Base-by-base conservation (phyloP, 176 grass and related monocot species). In the Elymus sibiricus region DNA sequence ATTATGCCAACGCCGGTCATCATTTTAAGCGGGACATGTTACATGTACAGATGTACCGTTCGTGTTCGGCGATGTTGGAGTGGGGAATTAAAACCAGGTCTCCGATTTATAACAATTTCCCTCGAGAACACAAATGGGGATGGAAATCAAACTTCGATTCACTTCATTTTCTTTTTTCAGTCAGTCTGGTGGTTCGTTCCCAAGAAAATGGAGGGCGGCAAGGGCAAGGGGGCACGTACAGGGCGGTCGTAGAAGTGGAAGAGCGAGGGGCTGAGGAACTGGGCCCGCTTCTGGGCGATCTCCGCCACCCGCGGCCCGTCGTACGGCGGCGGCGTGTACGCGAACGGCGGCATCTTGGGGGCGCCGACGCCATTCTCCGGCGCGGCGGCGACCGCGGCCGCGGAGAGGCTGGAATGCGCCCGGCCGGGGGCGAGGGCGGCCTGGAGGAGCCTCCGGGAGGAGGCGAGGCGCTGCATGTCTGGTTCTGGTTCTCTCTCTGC, bases 241-340 rank as follows among this genome's bases (percentile, higher is more conserved):
- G 96, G 93, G 29, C 91, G 87, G 59, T 91, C 79, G 81, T 95
- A 98, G 84, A 95, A 95, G 90, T 91, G 78, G 91, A 94, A 98
- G 74, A 95, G 70, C 35, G 96, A 95, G 3, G 93, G 96, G 88
- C 96, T 95, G 72, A 98, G 90, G 86, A 95, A 98, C 91, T 95
- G 49, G 16, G 83, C 14, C 63, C 96, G 88, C 90, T 95, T 98
- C 74, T 70, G 70, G 31, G 93, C 87, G 83, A 98, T 92, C 78
- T 98, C 93, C 5, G 86, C 93, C 9, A 88, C 38, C 25, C 88
- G 88, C 16, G 93, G 96, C 53, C 96, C 96, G 7, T 95, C 82
- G 75, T 98, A 98, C 53, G 86, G 93, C n/a, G 86, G 93, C 62
- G 96, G 93, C 25, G 74, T 79, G 78, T 95, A 95, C 62, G 86